Conservation (phyloP, 2,329 filamentous ascomycete species). For the Fusarium sp. region DNA sequence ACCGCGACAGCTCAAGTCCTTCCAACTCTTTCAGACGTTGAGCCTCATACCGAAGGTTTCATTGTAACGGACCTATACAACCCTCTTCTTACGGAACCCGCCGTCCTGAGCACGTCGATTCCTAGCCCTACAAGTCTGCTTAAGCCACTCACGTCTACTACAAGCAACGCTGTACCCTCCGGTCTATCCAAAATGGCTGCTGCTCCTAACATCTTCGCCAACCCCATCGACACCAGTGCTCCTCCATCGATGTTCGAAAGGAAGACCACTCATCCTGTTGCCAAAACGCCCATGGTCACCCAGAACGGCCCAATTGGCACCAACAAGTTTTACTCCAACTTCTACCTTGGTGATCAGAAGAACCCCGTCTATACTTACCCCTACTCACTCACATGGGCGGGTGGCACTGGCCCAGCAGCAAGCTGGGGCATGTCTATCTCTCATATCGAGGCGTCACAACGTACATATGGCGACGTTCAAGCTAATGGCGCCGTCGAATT, state of each 20-base stretch:
- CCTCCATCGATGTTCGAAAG: conserved; percentile 62
- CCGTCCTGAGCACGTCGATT: conserved; percentile 46
- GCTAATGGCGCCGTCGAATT: conserved; percentile 71
- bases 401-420: conserved; percentile 68
- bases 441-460: conserved; percentile 75
- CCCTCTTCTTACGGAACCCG: conserved; percentile 27
- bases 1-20: conserved; percentile 47
- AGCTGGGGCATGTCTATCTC: conserved; percentile 85
- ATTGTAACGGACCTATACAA: conserved; percentile 43
- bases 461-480: conserved; percentile 72
- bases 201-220: conserved; percentile 64
- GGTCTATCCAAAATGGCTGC: conserved; percentile 43
- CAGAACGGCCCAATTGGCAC: conserved; percentile 69
- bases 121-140: conserved; percentile 53
- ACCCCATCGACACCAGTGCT: conserved; percentile 64
- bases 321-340: conserved; percentile 86
- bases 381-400: conserved; percentile 76
- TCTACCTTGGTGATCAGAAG: conserved; percentile 80
- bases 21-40: conserved; percentile 47
- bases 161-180: conserved; percentile 35
- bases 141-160: conserved; percentile 38
- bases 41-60: conserved; percentile 49
- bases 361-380: conserved; percentile 80
- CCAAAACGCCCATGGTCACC: conserved; percentile 64
- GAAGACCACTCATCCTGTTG: conserved; percentile 68